phyloP scores from a whole-genome alignment of 345 rosid species.

The Firmiana major region DNA sequence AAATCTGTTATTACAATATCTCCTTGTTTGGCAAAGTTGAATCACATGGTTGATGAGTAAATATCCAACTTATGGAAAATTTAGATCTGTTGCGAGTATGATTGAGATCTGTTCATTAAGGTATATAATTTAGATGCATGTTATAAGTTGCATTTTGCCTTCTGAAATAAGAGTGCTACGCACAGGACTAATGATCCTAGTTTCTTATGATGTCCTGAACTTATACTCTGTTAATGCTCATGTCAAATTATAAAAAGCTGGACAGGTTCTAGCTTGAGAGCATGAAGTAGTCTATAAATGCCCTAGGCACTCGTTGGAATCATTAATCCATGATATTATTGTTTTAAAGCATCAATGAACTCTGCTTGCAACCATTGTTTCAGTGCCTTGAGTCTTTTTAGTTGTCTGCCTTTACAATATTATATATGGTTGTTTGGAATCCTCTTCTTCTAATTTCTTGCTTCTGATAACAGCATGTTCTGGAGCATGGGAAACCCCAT shows the following conservation, averaged over 20 bases:
- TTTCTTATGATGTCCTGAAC: not conserved
- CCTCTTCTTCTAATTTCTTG: slow-evolving; percentile 1
- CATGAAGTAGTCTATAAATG: not conserved
- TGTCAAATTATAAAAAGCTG: not conserved
- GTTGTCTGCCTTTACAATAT: not conserved
- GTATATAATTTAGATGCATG: not conserved
- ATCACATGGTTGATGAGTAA: too few relatives aligned
- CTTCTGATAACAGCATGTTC: slow-evolving; percentile 62
- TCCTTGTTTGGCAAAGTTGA: not conserved
- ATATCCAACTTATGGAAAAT: not conserved
- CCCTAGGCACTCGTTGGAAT: not conserved
- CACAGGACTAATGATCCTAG: not conserved
- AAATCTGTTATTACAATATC: not conserved
- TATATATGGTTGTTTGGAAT: not conserved
- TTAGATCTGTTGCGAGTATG: not conserved
- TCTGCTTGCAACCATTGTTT: not conserved
- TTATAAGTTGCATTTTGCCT: not conserved
- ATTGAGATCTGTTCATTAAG: not conserved
- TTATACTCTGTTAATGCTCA: not conserved
- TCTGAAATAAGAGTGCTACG: not conserved
- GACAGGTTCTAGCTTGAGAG: not conserved
- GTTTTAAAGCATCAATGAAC: not conserved
- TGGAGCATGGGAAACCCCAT: slow-evolving; percentile 88
- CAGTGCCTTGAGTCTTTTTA: not conserved
- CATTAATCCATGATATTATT: not conserved